These are phyloP conservation scores for Vickermania ingenoplastis DNA, from an alignment of 208 protist genomes.

Conservation along the genomic window DNA sequence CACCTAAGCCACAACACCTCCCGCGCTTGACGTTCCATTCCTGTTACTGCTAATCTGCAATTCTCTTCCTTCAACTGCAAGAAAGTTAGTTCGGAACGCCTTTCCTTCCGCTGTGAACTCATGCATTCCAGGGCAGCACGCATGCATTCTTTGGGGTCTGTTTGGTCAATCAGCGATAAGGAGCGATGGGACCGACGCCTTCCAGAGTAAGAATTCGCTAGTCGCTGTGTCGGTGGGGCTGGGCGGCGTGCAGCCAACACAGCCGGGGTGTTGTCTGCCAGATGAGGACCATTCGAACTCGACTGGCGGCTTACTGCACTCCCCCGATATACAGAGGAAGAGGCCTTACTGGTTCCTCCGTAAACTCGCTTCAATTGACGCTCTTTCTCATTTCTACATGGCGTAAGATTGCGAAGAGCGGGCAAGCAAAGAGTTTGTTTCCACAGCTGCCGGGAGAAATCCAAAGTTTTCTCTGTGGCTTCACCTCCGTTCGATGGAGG, in stretches of 20 bases:
- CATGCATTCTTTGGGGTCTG: not conserved
- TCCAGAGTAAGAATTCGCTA: no score
- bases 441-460: not conserved
- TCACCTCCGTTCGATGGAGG: not conserved
- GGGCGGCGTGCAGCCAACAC: not conserved
- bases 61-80: not conserved
- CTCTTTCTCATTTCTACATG: not conserved
- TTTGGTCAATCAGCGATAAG: not conserved
- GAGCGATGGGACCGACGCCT: not conserved
- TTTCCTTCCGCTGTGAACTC: not conserved
- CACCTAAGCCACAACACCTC: not conserved
- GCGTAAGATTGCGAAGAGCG: not conserved
- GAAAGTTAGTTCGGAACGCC: not conserved
- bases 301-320: not conserved
- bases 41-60: not conserved
- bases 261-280: not conserved
- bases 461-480: not conserved
- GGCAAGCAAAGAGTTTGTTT: not conserved
- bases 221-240: not conserved
- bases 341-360: not conserved
- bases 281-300: not conserved
- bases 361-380: not conserved
- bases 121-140: not conserved
- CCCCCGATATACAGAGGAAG: not conserved
- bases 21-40: not conserved